Conservation (phyloP, 1,139 yeast species). For the Debaryomyces psychrophilus region DNA sequence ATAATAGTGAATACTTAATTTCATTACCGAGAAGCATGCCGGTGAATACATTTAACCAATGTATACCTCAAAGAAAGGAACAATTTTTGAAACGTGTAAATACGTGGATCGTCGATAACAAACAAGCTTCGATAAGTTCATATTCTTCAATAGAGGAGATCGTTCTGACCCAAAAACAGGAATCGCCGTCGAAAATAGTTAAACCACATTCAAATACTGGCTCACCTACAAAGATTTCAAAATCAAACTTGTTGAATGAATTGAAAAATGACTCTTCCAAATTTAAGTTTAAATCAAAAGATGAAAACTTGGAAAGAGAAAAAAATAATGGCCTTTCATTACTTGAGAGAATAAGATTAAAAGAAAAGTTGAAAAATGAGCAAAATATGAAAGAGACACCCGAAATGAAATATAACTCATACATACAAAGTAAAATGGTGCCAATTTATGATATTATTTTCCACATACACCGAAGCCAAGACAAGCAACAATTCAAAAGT, state of each 20-base stretch:
- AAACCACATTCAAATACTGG: constrained; percentile 19
- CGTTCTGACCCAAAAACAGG: neutral
- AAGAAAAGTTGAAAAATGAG: constrained; percentile 30
- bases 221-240: constrained; percentile 18
- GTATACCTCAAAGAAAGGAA: constrained; percentile 51
- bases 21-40: constrained; percentile 5
- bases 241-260: constrained; percentile 15
- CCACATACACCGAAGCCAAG: constrained; percentile 27
- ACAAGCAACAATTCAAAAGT: constrained; percentile 17
- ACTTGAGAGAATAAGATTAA: constrained; percentile 44
- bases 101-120: constrained; percentile 52
- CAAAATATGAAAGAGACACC: constrained; percentile 24
- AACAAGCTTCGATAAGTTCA: constrained; percentile 11
- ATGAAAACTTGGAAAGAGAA: constrained; percentile 24
- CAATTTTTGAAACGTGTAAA: constrained; percentile 60
- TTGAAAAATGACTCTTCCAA: constrained; percentile 36
- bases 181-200: constrained; percentile 9
- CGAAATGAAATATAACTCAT: constrained; percentile 38
- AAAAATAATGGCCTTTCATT: constrained; percentile 39
- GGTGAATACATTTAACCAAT: constrained; percentile 7
- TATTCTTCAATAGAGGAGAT: neutral
- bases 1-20: constrained; percentile 6
- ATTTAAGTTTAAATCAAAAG: constrained; percentile 32
- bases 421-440: constrained; percentile 44
- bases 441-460: constrained; percentile 41